These are phyloP conservation scores for Chlorella variabilis DNA, from an alignment of 163 green algal species.

Conservation along the genomic window DNA sequence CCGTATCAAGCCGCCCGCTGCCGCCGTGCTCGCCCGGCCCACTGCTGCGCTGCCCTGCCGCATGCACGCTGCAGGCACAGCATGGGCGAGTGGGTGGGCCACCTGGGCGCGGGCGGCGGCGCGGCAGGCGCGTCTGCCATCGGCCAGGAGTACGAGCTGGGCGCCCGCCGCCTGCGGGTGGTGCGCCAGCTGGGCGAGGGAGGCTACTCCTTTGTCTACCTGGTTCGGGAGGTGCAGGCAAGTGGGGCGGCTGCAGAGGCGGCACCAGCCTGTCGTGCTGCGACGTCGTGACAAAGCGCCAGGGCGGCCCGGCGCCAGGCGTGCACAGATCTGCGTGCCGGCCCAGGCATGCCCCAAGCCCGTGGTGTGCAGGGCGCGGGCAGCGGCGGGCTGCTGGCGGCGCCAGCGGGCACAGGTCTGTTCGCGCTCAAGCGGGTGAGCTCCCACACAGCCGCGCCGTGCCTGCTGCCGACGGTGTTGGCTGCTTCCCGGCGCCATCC, in stretches of 20 bases:
- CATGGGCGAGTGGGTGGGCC: conserved; percentile 15
- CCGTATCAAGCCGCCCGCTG: not conserved
- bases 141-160: not conserved
- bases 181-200: conserved; percentile 27
- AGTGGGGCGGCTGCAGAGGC: not conserved
- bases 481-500: not conserved
- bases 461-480: too few relatives aligned
- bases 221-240: conserved; percentile 66
- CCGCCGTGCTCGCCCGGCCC: not conserved
- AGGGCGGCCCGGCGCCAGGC: too few relatives aligned
- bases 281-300: too few relatives aligned
- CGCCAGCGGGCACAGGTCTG: not conserved
- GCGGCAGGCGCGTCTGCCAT: not conserved
- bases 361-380: not conserved
- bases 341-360: too few relatives aligned
- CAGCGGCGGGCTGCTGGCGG: not conserved
- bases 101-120: not conserved
- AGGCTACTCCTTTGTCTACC: conserved; percentile 85
- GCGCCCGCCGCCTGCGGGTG: not conserved
- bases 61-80: conserved; percentile 22
- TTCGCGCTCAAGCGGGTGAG: conserved; percentile 69
- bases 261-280: too few relatives aligned
- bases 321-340: too few relatives aligned
- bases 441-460: too few relatives aligned
- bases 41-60: too few relatives aligned